These are phyloP conservation scores for Termitomyces sp. DNA, from an alignment of 768 basidiomycete genomes.

Conservation along the genomic window DNA sequence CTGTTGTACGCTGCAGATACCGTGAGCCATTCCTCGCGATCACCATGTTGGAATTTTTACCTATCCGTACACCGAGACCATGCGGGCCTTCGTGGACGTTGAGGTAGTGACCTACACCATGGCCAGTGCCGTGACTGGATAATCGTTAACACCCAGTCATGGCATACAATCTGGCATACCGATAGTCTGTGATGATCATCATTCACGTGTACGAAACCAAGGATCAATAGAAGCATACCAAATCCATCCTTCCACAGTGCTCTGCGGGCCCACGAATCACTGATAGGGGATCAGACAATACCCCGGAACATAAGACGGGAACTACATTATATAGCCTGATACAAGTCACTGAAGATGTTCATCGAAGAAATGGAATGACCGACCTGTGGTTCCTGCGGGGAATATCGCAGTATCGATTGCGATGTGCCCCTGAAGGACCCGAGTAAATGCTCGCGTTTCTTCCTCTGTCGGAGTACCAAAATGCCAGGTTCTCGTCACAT, in stretches of 20 bases:
- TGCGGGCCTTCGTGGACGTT: conserved; percentile 92
- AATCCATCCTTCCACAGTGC: conserved; percentile 86
- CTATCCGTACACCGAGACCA: conserved; percentile 58
- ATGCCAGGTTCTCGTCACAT: conserved; percentile 91
- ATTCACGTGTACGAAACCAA: not conserved
- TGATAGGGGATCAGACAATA: conserved; percentile 24
- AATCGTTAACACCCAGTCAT: conserved; percentile 3
- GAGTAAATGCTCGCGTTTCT: conserved; percentile 86
- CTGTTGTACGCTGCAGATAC: conserved; percentile 55
- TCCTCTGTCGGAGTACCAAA: conserved; percentile 83
- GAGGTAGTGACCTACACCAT: conserved; percentile 91
- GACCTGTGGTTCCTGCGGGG: conserved; percentile 77
- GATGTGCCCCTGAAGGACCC: conserved; percentile 90
- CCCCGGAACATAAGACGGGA: not conserved
- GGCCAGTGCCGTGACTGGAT: conserved; percentile 84
- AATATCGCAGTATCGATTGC: conserved; percentile 84
- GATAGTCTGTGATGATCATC: conserved; percentile 44
- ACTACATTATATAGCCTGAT: conserved; percentile 55
- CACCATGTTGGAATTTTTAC: conserved; percentile 19
- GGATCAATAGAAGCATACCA: conserved; percentile 40
- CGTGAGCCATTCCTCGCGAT: not conserved
- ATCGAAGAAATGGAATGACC: conserved; percentile 13
- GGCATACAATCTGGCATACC: conserved; percentile 28
- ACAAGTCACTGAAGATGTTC: not conserved
- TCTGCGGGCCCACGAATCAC: conserved; percentile 79